Evolutionary conservation across 140 eudicot species (phyloP).

Genomic region (Cichorium intybus): DNA sequence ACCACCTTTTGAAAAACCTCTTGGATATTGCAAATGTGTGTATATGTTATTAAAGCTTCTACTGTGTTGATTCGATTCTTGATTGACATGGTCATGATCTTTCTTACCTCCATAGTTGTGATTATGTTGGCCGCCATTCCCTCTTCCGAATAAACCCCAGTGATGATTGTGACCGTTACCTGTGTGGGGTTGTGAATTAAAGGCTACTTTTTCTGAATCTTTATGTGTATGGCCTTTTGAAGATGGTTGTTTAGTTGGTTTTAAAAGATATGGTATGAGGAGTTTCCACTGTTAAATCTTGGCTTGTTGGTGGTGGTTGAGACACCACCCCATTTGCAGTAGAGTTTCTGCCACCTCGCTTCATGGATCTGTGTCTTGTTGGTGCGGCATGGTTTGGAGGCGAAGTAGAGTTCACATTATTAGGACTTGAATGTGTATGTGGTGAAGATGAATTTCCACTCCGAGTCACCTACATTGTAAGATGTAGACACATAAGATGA

Average conservation of each 20-base stretch:
- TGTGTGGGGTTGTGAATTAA: conserved; percentile 46
- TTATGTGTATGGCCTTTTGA: conserved; percentile 42
- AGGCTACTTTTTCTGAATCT: conserved; percentile 53
- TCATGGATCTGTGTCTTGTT: no score
- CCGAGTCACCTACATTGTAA: conserved; percentile 46
- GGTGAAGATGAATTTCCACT: no score
- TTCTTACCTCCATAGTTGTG: conserved; percentile 70
- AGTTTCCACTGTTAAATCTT: conserved; percentile 35
- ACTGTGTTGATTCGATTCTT: conserved; percentile 61
- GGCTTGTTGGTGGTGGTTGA: conserved; percentile 35
- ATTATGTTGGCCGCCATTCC: conserved; percentile 64
- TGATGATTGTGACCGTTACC: conserved; percentile 63
- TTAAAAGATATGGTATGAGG: conserved; percentile 29
- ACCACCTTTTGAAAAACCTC: conserved; percentile 56
- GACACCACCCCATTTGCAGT: no score
- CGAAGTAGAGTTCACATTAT: conserved; percentile 38
- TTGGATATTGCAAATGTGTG: conserved; percentile 51
- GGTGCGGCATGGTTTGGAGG: conserved; percentile 48
- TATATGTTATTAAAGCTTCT: conserved; percentile 67
- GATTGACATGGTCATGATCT: conserved; percentile 75
- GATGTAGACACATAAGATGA: conserved; percentile 11
- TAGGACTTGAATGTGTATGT: conserved; percentile 37
- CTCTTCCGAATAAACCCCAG: conserved; percentile 59
- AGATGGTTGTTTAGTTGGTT: conserved; percentile 50
- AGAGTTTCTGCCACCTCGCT: no score